Base-by-base conservation (phyloP, 78 protist species). In the Polysphondylium violaceum region DNA sequence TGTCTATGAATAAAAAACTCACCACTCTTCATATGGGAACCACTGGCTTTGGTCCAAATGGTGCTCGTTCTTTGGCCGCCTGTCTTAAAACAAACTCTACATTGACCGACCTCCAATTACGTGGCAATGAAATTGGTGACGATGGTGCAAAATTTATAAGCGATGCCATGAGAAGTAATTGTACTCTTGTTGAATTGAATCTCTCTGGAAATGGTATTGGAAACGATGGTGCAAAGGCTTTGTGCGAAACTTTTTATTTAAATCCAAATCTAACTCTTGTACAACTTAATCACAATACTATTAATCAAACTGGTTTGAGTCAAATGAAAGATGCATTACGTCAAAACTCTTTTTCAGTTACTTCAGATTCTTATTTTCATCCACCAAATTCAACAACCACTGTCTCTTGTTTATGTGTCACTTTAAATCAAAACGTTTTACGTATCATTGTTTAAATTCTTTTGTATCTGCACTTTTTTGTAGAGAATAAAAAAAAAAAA, bases 11-110 rank as follows among this genome's bases (percentile, higher is more conserved):
- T 9, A 67, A 69, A 29, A 43, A 63, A 21, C 29, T 83, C 21
- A 25, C 47, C 23, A 55, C 33, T 11, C 27, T 83, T 7, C 58
- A 67, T 2, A 35, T 83, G 27, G 33, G 79, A 14, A 83, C 91
- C 69, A 92, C 53, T 47, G 85, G 74, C 6, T 75, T 92, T 16
- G 95, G 95, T 23, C 91, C 90, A 35, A 58, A 63, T 2, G 95
- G 95, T 38, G 95, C 88, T 5, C 35, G 44, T 36, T 43, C 23
- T 23, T 12, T 94, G 14, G 73, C 81, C 1, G 96, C 59, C 0
- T 41, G 76, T 21, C 60, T 94, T 17, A 40, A 25, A 23, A 63
- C 21, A 55, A 94, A 94, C 31, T 14, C 11, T 21, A 38, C 94
- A 29, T 50, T 94, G 19, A 63, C 83, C 11, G 68, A 81, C 25